Evolutionary conservation across 495 filamentous ascomycete species (phyloP).

Genomic region (Pyrenopolyporus hunteri): DNA sequence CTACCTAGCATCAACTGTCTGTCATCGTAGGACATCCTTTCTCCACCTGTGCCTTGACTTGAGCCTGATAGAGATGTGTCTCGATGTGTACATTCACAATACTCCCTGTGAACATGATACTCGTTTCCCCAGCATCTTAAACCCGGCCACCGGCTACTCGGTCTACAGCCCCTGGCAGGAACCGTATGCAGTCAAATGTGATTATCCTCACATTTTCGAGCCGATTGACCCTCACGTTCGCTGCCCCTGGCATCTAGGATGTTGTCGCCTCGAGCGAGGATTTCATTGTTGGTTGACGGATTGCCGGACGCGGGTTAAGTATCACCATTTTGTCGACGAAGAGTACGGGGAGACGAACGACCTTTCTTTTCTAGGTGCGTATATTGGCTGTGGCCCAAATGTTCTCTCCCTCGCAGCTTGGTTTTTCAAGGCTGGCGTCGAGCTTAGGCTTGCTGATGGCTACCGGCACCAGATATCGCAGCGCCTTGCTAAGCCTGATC

Average conservation of each 20-base stretch:
- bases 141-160: constrained; percentile 27
- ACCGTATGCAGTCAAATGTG: background rate
- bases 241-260: constrained; percentile 22
- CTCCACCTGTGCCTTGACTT: too few relatives aligned
- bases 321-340: constrained; percentile 28
- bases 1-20: too few relatives aligned
- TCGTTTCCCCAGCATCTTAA: constrained; percentile 13
- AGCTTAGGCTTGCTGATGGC: constrained; percentile 8
- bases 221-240: background rate
- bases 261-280: constrained; percentile 26
- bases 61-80: constrained; percentile 18
- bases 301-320: constrained; percentile 2
- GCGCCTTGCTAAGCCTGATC: background rate
- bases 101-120: constrained; percentile 28
- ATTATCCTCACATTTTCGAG: background rate
- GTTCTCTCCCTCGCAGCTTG: background rate
- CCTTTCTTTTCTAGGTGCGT: constrained; percentile 1
- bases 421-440: constrained; percentile 27
- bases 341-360: background rate
- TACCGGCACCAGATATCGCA: background rate
- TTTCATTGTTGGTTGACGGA: background rate
- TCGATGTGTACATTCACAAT: constrained; percentile 10
- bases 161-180: constrained; percentile 33
- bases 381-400: background rate
- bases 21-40: too few relatives aligned